Percentiles rank a stretch among this genome's conserved stretches.
phyloP scores from a whole-genome alignment of 1,284 basidiomycete genomes.

The Neonothopanus nambi region DNA sequence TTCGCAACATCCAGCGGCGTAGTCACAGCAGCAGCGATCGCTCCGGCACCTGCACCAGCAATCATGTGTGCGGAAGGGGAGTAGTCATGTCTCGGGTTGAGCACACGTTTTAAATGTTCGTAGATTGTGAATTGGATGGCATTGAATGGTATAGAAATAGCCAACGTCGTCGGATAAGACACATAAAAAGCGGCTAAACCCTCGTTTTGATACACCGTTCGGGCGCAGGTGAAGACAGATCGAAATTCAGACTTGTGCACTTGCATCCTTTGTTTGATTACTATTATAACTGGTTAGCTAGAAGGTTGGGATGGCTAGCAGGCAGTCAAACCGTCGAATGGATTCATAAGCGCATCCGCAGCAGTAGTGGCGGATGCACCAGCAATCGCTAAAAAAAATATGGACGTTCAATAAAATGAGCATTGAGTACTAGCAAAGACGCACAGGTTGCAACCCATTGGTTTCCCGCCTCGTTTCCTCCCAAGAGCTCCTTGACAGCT shows the following conservation, averaged over 20 bases:
- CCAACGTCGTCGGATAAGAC: constrained; percentile 97
- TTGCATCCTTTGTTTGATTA: constrained; percentile 99
- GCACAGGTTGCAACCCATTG: constrained; percentile 82
- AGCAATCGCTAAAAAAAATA: constrained; percentile 66
- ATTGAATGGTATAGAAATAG: constrained; percentile 97
- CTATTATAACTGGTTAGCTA: constrained; percentile 42
- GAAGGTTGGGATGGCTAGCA: constrained; percentile 4
- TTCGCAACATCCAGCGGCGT: constrained; percentile 99
- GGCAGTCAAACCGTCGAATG: constrained; percentile 85
- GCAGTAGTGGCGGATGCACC: constrained; percentile 95
- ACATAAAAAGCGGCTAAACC: constrained; percentile 95
- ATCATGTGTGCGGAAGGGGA: constrained; percentile 90
- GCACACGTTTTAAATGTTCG: constrained; percentile 86
- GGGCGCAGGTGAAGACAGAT: constrained; percentile 82
- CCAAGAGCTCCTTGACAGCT: constrained; percentile 89
- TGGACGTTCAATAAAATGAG: constrained; percentile 32
- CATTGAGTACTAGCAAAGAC: constrained; percentile 27
- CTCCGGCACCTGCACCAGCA: constrained; percentile 92
- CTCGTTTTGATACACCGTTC: constrained; percentile 82
- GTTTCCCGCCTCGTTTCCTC: constrained; percentile 83
- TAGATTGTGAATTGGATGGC: constrained; percentile 98
- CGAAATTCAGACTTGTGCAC: constrained; percentile 90
- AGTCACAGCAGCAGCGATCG: constrained; percentile 92
- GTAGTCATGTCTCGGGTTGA: constrained; percentile 88
- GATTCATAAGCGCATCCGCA: constrained; percentile 98